Percentiles rank a stretch among this genome's conserved stretches.
Evolutionary conservation across 805 yeast genomes (phyloP).

Genomic region (Suhomyces sp.): DNA sequence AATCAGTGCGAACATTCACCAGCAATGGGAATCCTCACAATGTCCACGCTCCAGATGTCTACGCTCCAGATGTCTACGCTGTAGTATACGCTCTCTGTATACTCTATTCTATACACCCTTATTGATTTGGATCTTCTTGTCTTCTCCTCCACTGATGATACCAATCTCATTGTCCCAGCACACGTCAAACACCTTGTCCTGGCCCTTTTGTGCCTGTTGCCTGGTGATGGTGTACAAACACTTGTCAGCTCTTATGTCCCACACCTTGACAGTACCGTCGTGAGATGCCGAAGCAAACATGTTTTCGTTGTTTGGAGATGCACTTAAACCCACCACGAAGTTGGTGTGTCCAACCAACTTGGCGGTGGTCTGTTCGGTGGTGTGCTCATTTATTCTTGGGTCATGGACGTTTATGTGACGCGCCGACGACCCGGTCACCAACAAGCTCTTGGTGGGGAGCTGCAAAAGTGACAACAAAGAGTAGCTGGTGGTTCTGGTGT

Average conservation of each 20-base stretch:
- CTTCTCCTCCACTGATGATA: constrained; percentile 90
- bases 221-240: constrained; percentile 81
- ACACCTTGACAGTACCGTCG: constrained; percentile 90
- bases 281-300: constrained; percentile 91
- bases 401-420: constrained; percentile 93
- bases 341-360: constrained; percentile 88
- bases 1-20: too few relatives aligned
- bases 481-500: constrained; percentile 82
- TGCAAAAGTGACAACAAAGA: constrained; percentile 75
- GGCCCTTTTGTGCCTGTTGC: constrained; percentile 46
- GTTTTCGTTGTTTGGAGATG: constrained; percentile 74
- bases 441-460: constrained; percentile 61
- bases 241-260: constrained; percentile 90
- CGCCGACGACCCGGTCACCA: constrained; percentile 97
- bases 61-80: too few relatives aligned
- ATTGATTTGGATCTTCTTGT: constrained; percentile 87
- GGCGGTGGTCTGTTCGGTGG: constrained; percentile 52
- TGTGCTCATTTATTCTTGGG: constrained; percentile 65
- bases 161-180: constrained; percentile 81
- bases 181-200: constrained; percentile 77
- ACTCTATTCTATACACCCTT: constrained; percentile 27
- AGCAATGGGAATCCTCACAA: too few relatives aligned
- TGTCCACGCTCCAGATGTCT: too few relatives aligned
- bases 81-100: constrained; percentile 5
- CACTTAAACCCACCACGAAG: constrained; percentile 77